Evolutionary conservation across 2,329 filamentous ascomycete species (phyloP).

Genomic region (Neofusicoccum umdonicola): DNA sequence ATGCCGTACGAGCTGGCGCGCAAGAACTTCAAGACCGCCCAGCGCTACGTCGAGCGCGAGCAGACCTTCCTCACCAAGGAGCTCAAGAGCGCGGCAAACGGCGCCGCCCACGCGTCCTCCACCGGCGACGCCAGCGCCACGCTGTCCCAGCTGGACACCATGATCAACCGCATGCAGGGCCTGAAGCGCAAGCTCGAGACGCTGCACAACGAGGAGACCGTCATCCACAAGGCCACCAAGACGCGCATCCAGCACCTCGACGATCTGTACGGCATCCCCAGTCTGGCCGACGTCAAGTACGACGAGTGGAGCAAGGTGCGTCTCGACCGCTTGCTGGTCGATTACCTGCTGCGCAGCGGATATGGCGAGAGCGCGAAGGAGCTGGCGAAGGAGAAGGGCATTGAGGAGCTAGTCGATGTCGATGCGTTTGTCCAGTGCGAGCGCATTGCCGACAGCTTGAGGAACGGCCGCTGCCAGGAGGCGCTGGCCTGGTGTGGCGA

Average conservation of each 20-base stretch:
- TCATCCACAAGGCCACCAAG: slow-evolving; percentile 70
- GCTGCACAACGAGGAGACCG: slow-evolving; percentile 75
- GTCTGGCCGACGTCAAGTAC: slow-evolving; percentile 87
- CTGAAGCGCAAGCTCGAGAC: slow-evolving; percentile 82
- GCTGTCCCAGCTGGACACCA: slow-evolving; percentile 77
- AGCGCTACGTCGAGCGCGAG: slow-evolving; percentile 72
- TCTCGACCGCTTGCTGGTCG: slow-evolving; percentile 82
- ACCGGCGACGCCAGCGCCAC: slow-evolving; percentile 53
- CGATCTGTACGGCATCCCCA: slow-evolving; percentile 75
- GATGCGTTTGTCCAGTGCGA: slow-evolving; percentile 83
- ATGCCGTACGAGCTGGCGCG: slow-evolving; percentile 89
- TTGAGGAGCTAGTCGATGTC: slow-evolving; percentile 81
- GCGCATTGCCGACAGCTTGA: slow-evolving; percentile 70
- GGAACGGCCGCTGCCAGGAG: slow-evolving; percentile 54
- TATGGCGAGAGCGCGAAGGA: slow-evolving; percentile 74
- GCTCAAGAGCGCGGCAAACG: slow-evolving; percentile 56
- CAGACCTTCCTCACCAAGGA: slow-evolving; percentile 60
- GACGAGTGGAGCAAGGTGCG: slow-evolving; percentile 82
- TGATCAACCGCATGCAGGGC: slow-evolving; percentile 79
- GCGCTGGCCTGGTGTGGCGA: slow-evolving; percentile 88
- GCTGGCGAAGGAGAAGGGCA: slow-evolving; percentile 71
- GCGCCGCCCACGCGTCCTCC: slow-evolving; percentile 56
- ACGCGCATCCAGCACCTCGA: slow-evolving; percentile 78
- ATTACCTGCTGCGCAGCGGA: slow-evolving; percentile 83
- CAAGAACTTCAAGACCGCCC: slow-evolving; percentile 88